Conservation (phyloP, 495 filamentous ascomycete genomes). For the Cercophora newfieldiana region DNA sequence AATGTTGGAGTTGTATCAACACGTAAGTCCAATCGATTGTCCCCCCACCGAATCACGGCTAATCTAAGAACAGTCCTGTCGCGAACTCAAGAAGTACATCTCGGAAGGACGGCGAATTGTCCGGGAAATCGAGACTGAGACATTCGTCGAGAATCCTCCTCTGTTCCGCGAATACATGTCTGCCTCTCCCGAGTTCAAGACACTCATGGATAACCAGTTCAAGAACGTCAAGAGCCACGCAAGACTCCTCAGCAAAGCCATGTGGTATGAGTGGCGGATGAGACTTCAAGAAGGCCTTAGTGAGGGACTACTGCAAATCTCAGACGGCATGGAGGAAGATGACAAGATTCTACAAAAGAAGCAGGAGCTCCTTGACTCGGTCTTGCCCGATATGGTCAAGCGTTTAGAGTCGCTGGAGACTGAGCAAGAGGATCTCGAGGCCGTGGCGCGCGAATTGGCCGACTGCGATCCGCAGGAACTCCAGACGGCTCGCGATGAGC, state of each 20-base stretch:
- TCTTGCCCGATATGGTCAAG: conserved; percentile 64
- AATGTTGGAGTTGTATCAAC: conserved; percentile 90
- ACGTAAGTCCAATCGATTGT: conserved; percentile 56
- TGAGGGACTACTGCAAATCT: conserved; percentile 71
- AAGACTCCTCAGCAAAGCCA: conserved; percentile 81
- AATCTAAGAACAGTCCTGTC: conserved; percentile 66
- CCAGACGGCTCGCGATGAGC: conserved; percentile 60
- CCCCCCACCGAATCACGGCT: conserved; percentile 23
- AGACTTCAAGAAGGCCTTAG: conserved; percentile 82
- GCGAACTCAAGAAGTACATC: conserved; percentile 92
- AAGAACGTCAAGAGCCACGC: conserved; percentile 94
- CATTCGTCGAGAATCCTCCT: conserved; percentile 81
- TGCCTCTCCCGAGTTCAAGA: conserved; percentile 78
- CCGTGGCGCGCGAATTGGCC: conserved; percentile 71
- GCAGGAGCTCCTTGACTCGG: conserved; percentile 61
- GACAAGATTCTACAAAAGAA: conserved; percentile 65
- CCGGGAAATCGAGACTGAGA: conserved; percentile 82
- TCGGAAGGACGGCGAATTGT: conserved; percentile 85
- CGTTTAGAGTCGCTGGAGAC: conserved; percentile 57
- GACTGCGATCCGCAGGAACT: conserved; percentile 79
- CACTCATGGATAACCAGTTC: conserved; percentile 93
- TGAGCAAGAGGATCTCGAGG: conserved; percentile 65
- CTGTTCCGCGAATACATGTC: conserved; percentile 89
- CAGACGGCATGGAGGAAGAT: conserved; percentile 74
- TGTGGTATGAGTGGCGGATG: conserved; percentile 98